Evolutionary conservation across 306 rosid genomes (phyloP).

Genomic region (Acmispon strigosus): DNA sequence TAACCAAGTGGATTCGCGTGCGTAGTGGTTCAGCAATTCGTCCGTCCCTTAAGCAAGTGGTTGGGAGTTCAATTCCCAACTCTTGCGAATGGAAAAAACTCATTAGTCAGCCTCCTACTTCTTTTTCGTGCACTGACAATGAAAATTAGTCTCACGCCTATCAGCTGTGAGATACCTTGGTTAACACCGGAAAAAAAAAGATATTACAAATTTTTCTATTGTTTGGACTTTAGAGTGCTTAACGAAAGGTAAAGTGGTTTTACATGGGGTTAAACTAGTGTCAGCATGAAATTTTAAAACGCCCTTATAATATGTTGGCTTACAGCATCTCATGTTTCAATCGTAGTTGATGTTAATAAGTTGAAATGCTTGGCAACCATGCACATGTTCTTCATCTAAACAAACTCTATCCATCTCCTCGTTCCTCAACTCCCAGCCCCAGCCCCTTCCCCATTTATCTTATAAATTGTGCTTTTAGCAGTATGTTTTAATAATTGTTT

Average conservation of each 20-base stretch:
- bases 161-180: no score
- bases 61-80: no score
- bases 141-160: no score
- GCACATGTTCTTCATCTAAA: background rate
- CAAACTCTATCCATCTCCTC: background rate
- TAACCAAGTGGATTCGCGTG: no score
- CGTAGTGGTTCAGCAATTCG: no score
- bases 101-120: no score
- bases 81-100: no score
- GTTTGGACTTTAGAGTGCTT: no score
- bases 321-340: background rate
- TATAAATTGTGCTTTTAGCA: background rate
- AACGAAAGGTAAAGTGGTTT: background rate
- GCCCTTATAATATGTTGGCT: background rate
- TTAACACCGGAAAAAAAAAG: no score
- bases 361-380: background rate
- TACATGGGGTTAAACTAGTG: background rate
- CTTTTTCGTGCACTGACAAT: no score
- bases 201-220: no score
- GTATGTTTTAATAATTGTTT: background rate
- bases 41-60: no score
- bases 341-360: background rate
- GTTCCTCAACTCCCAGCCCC: background rate
- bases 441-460: background rate
- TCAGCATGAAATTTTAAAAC: background rate